Conservation (phyloP, 2,329 filamentous ascomycete genomes). For the Colletotrichum eremochloae region DNA sequence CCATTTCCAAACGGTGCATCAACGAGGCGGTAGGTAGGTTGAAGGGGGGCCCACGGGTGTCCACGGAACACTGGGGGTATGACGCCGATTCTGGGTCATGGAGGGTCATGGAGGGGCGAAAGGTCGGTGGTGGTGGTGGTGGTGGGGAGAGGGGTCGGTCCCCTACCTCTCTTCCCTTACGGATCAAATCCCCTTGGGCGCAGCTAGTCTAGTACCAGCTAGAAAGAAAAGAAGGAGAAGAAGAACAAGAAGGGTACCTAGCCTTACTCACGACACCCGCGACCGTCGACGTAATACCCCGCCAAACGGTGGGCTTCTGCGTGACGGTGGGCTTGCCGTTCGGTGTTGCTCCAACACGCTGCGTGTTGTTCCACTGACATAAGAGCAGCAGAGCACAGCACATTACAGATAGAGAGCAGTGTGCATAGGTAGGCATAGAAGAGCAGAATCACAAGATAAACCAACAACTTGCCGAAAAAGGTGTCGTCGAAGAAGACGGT, state of each 20-base stretch:
- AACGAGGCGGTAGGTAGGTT: not conserved
- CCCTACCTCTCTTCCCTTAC: not conserved
- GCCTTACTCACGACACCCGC: slow-evolving; percentile 18
- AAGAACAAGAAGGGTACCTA: not conserved
- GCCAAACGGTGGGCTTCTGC: slow-evolving; percentile 16
- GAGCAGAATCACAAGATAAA: not conserved
- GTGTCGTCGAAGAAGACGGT: not conserved
- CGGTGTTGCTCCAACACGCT: not conserved
- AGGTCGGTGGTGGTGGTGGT: not conserved
- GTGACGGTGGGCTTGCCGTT: slow-evolving; percentile 4
- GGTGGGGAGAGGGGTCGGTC: not conserved
- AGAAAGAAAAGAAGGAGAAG: not conserved
- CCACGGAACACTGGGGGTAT: slow-evolving; percentile 38
- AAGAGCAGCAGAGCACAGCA: not conserved
- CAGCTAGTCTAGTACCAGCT: slow-evolving; percentile 1
- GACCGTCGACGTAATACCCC: slow-evolving; percentile 19
- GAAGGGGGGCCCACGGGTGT: not conserved
- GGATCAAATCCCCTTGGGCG: not conserved
- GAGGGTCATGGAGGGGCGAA: slow-evolving; percentile 41
- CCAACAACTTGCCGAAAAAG: slow-evolving; percentile 10
- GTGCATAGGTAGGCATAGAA: not conserved
- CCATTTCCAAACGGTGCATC: not conserved
- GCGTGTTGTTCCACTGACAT: not conserved
- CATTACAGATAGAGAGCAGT: not conserved
- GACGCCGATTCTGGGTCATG: slow-evolving; percentile 40